Conservation (phyloP, 805 yeast species). For the Metschnikowia aberdeeniae region DNA sequence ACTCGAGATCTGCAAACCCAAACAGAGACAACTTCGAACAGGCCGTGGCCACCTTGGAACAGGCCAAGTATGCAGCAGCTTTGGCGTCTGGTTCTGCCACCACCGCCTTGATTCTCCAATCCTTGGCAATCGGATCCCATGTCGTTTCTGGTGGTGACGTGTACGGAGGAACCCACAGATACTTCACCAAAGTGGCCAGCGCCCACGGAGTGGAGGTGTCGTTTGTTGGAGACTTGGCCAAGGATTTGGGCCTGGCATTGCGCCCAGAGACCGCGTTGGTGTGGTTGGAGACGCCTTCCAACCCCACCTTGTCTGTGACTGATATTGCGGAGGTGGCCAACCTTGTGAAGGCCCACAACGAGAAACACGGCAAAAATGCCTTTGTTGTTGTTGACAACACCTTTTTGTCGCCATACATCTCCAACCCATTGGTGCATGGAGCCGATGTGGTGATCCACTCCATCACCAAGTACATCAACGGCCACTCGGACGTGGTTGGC, state of each 20-base stretch:
- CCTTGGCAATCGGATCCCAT: slow-evolving; percentile 67
- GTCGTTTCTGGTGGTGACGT: slow-evolving; percentile 80
- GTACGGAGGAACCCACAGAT: slow-evolving; percentile 89
- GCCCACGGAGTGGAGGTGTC: slow-evolving; percentile 70
- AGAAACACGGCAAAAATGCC: slow-evolving; percentile 47
- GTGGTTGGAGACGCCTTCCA: slow-evolving; percentile 87
- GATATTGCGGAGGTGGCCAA: slow-evolving; percentile 62
- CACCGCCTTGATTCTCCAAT: slow-evolving; percentile 72
- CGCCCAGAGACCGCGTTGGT: slow-evolving; percentile 66
- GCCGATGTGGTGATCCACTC: slow-evolving; percentile 88
- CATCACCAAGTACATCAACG: slow-evolving; percentile 86
- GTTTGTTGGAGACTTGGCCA: slow-evolving; percentile 61
- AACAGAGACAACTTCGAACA: slow-evolving; percentile 78
- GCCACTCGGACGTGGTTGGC: slow-evolving; percentile 88
- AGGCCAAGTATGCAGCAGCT: slow-evolving; percentile 71
- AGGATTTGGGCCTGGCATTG: slow-evolving; percentile 54
- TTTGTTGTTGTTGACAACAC: slow-evolving; percentile 82
- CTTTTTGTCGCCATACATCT: slow-evolving; percentile 80
- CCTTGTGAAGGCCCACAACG: slow-evolving; percentile 45
- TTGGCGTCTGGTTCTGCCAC: slow-evolving; percentile 85
- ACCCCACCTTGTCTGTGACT: slow-evolving; percentile 79
- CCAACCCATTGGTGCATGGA: slow-evolving; percentile 78
- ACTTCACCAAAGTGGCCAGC: slow-evolving; percentile 79
- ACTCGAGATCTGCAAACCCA: slow-evolving; percentile 83
- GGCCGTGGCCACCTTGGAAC: slow-evolving; percentile 76